Percentiles rank a stretch among this genome's conserved stretches.
These are phyloP conservation scores for Heimioporus sp. DNA, from an alignment of 768 basidiomycete species.

Conservation along the genomic window DNA sequence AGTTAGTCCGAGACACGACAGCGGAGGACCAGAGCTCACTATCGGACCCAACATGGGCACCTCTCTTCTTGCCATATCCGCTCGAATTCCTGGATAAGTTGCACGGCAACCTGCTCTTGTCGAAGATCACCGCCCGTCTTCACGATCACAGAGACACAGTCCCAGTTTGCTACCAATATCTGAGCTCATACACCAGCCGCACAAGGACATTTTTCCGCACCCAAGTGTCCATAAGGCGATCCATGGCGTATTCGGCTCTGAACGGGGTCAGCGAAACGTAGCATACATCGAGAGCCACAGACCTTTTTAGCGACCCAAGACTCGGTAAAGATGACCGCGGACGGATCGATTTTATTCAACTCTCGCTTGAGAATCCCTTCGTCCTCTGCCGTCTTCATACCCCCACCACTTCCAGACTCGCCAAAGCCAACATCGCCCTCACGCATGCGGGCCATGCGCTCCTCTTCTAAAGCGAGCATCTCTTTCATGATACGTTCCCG, in stretches of 20 bases:
- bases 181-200: conserved; percentile 5
- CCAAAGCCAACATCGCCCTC: conserved; percentile 64
- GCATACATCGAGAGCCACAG: conserved; percentile 4
- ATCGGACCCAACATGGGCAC: conserved; percentile 90
- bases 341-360: conserved; percentile 92
- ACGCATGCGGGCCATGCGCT: conserved; percentile 92
- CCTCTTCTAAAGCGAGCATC: conserved; percentile 96
- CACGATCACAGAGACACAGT: conserved; percentile 95
- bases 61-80: conserved; percentile 94
- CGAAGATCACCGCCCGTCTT: conserved; percentile 96
- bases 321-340: conserved; percentile 93
- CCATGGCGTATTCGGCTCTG: conserved; percentile 84
- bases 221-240: conserved; percentile 95
- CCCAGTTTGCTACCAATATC: conserved; percentile 59
- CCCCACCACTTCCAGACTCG: conserved; percentile 41
- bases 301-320: conserved; percentile 95
- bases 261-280: conserved; percentile 4
- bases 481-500: conserved; percentile 97
- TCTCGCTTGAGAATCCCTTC: conserved; percentile 92
- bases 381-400: conserved; percentile 77
- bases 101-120: conserved; percentile 96
- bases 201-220: conserved; percentile 38
- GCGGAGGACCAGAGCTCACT: conserved; percentile 46
- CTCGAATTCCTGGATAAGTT: conserved; percentile 90
- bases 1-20: neutral